A percentile compares a stretch with the other conserved stretches of the same genome.
Evolutionary conservation across 2,329 filamentous ascomycete genomes (phyloP).

Genomic region (Phoma sp.): DNA sequence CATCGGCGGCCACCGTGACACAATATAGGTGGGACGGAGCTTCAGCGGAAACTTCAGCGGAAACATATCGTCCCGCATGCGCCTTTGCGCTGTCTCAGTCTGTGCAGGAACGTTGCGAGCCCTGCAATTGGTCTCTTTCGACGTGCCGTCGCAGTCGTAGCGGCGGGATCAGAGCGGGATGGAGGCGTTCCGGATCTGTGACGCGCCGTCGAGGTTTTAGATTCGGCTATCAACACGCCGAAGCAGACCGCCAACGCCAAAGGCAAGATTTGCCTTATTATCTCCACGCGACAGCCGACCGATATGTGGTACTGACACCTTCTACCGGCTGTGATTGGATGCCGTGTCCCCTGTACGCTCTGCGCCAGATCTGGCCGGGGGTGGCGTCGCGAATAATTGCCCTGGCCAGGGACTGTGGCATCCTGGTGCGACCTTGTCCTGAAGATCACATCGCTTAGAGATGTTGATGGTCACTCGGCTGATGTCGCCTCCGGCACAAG

Average conservation of each 20-base stretch:
- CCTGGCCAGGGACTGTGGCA: not conserved
- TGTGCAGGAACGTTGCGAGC: constrained; percentile 3
- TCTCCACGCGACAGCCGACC: constrained; percentile 2
- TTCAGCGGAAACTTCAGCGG: constrained; percentile 8
- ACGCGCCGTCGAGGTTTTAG: constrained; percentile 10
- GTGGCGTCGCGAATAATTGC: constrained; percentile 9
- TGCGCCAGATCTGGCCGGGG: not conserved
- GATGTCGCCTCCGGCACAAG: not conserved
- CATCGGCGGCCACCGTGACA: not conserved
- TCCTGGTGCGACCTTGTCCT: not conserved
- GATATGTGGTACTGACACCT: not conserved
- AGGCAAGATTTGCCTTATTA: constrained; percentile 7
- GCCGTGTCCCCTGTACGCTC: not conserved
- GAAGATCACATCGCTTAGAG: constrained; percentile 12
- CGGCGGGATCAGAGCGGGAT: constrained; percentile 6
- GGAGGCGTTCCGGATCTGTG: constrained; percentile 11
- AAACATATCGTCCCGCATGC: constrained; percentile 11
- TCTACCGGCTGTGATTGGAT: not conserved
- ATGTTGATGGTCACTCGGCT: constrained; percentile 1
- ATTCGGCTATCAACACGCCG: constrained; percentile 10
- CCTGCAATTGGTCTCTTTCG: constrained; percentile 11
- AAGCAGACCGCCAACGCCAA: not conserved
- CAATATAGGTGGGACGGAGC: not conserved
- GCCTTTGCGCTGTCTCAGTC: constrained; percentile 1
- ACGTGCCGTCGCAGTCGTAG: constrained; percentile 5